Percentiles rank a stretch among this genome's conserved stretches.
Conservation (phyloP, 1,284 basidiomycete genomes). For the Marasmius fiardii region DNA sequence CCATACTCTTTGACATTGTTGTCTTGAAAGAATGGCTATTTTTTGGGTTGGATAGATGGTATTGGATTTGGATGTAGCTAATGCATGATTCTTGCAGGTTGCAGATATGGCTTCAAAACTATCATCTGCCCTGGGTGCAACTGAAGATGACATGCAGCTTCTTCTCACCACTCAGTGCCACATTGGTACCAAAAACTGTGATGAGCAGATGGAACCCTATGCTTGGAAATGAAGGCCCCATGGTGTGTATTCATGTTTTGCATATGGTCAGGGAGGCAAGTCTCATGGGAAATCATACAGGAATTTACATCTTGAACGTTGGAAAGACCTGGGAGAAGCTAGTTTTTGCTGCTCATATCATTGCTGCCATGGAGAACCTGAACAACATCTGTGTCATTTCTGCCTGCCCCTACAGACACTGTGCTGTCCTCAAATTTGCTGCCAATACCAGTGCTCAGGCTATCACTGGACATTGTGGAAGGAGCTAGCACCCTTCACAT, state of each 20-base stretch:
- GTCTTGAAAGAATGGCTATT: background rate
- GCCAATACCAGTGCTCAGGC: constrained; percentile 98
- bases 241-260: constrained; percentile 53
- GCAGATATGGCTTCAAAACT: constrained; percentile 75
- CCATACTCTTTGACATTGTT: background rate
- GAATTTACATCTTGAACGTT: constrained; percentile 96
- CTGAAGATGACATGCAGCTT: constrained; percentile 96
- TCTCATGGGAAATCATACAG: constrained; percentile 35
- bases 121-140: constrained; percentile 89
- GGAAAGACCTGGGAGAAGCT: constrained; percentile 99
- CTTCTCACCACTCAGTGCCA: constrained; percentile 95
- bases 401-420: constrained; percentile 97
- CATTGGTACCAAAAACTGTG: constrained; percentile 97
- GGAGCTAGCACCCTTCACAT: too few relatives aligned
- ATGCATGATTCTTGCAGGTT: background rate
- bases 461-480: constrained; percentile 97
- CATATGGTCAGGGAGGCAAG: constrained; percentile 14
- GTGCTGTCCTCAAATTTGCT: constrained; percentile 98
- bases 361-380: constrained; percentile 96
- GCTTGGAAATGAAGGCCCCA: constrained; percentile 97
- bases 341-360: constrained; percentile 91
- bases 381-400: constrained; percentile 98
- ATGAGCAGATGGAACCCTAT: constrained; percentile 98
- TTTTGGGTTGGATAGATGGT: constrained; percentile 34
- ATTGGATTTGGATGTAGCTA: constrained; percentile 24